Conservation (phyloP, 768 basidiomycete species). For the Scleroderma bovista region DNA sequence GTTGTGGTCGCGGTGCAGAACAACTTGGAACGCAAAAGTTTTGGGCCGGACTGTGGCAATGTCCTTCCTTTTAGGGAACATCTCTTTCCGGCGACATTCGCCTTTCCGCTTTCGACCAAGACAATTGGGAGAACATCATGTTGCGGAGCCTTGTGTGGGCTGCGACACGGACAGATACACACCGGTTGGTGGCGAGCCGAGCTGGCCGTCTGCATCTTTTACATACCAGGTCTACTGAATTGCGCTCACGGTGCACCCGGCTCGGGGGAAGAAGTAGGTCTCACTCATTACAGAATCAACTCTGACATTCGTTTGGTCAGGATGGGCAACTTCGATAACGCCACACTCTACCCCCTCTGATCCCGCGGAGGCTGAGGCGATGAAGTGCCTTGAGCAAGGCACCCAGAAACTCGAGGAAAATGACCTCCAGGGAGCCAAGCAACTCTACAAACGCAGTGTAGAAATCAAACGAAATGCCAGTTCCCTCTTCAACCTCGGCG, state of each 20-base stretch:
- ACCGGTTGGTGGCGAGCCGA: constrained; percentile 19
- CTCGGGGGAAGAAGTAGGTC: constrained; percentile 24
- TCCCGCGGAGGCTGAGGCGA: constrained; percentile 76
- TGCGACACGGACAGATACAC: constrained; percentile 20
- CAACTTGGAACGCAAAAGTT: constrained; percentile 19
- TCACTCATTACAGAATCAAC: constrained; percentile 8
- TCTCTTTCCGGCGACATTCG: background rate
- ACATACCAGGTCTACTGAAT: constrained; percentile 12
- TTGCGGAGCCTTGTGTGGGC: constrained; percentile 16
- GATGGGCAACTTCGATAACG: constrained; percentile 77
- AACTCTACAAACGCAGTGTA: constrained; percentile 70
- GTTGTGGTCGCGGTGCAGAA: constrained; percentile 12
- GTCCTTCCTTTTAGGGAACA: constrained; percentile 2
- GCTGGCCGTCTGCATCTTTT: constrained; percentile 12
- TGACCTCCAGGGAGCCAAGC: constrained; percentile 74
- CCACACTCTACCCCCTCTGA: constrained; percentile 78
- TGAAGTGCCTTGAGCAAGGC: constrained; percentile 76
- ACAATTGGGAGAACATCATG: constrained; percentile 27
- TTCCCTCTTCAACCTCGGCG: constrained; percentile 83
- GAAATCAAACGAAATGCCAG: constrained; percentile 77
- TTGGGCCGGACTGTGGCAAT: constrained; percentile 22
- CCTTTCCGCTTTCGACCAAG: constrained; percentile 12
- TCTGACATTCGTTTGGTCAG: constrained; percentile 23
- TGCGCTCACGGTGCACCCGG: constrained; percentile 3
- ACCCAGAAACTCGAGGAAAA: constrained; percentile 84